phyloP scores from a whole-genome alignment of 257 asterid species.

The Lycium barbarum region DNA sequence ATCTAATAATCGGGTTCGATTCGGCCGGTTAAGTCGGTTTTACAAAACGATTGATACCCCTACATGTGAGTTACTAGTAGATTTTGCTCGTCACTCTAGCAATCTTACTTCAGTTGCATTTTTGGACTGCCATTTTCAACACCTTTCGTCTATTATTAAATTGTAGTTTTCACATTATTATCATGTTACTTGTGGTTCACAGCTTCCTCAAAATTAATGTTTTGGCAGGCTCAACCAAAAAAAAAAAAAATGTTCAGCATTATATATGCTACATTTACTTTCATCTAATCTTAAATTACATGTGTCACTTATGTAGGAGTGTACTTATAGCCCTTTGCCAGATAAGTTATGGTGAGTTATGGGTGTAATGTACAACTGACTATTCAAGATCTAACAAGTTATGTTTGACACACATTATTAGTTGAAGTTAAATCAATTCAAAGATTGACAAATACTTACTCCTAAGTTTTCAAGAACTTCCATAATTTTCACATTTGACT shows the following conservation, averaged over 20 bases:
- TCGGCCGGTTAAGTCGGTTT: too few relatives aligned
- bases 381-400: neutral
- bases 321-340: neutral
- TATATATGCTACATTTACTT: neutral
- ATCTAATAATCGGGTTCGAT: too few relatives aligned
- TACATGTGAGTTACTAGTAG: neutral
- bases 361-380: neutral
- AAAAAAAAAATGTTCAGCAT: neutral
- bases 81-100: neutral
- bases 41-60: too few relatives aligned
- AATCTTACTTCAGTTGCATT: neutral
- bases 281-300: neutral
- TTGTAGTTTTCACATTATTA: conserved; percentile 1
- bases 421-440: neutral
- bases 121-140: neutral
- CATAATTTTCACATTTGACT: neutral
- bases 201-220: conserved; percentile 8
- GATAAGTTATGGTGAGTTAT: neutral
- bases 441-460: neutral
- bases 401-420: neutral
- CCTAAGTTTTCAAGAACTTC: neutral
- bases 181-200: conserved; percentile 16
- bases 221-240: neutral
- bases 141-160: too few relatives aligned
- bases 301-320: neutral